phyloP scores from a whole-genome alignment of 2,329 filamentous ascomycete species.

The Trichoderma citrinoviride region DNA sequence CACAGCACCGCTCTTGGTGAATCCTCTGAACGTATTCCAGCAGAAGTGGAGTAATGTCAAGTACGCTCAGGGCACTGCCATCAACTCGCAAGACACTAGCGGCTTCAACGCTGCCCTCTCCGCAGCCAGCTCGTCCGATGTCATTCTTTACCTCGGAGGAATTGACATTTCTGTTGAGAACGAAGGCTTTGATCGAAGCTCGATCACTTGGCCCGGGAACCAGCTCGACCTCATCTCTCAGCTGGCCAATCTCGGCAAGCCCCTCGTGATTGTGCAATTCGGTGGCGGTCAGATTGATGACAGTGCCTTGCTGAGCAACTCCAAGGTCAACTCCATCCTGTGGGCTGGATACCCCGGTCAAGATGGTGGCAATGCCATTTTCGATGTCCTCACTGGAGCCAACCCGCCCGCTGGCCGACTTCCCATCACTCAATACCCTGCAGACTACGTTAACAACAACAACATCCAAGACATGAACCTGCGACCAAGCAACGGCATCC shows the following conservation, averaged over 20 bases:
- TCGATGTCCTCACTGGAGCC: conserved; percentile 53
- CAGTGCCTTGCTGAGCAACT: conserved; percentile 45
- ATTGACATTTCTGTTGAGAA: conserved; percentile 52
- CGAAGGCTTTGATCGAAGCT: conserved; percentile 51
- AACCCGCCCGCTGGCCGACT: conserved; percentile 52
- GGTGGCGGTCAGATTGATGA: conserved; percentile 55
- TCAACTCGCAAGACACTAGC: conserved; percentile 31
- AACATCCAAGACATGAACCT: conserved; percentile 57
- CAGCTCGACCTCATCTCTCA: conserved; percentile 51
- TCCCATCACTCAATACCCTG: conserved; percentile 56
- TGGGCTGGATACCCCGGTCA: conserved; percentile 62
- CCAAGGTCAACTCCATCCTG: conserved; percentile 49
- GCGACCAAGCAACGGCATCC: conserved; percentile 44
- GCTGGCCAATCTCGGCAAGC: conserved; percentile 42
- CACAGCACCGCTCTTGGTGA: conserved; percentile 27
- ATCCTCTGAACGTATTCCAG: conserved; percentile 20
- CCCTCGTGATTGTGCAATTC: conserved; percentile 51
- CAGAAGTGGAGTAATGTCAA: conserved; percentile 27
- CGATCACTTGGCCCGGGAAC: conserved; percentile 50
- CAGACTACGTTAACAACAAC: conserved; percentile 48
- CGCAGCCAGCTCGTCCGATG: conserved; percentile 45
- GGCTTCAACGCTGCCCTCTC: conserved; percentile 36
- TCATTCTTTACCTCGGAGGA: conserved; percentile 55
- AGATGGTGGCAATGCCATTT: conserved; percentile 53
- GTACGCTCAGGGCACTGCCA: conserved; percentile 39